Base-by-base conservation (phyloP, 192 early-diverging fungal genomes). In the Coemansia sp. region DNA sequence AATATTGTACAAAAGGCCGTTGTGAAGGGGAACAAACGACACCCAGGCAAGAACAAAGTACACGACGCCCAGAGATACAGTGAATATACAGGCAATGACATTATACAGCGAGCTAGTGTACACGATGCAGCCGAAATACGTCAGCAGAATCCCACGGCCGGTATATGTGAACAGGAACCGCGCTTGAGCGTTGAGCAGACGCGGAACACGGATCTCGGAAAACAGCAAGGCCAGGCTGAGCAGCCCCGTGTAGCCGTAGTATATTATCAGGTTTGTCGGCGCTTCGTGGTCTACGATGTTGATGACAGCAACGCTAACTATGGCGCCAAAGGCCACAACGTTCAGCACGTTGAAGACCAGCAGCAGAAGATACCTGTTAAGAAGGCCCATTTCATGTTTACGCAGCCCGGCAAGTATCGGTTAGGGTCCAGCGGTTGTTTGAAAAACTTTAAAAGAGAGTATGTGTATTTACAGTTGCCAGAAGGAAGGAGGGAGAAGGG, bases 81-180 rank as follows among this genome's bases (percentile, higher is more conserved):
- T 66, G 37, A 81, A 68, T 9, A 82, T 71, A 29, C 84, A 83
- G 0, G 76, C 78, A 17, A 82, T 62, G 42, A 84, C 77, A 60
- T 85, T 85, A 48, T 75, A 70, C 2, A 79, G 54, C 3, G 38
- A 60, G 59, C 50, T 55, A 3, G 74, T 62, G 38, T 85, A 75
- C 23, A 84, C 80, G 27, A 87, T 73, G 56, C 85, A 87, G 6
- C 84, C 85, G 65, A 87, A 85, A 50, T 84, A 87, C 1, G 84
- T 84, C 33, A 83, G 60, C 15, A 87, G 64, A 9, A 85, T 60
- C 22, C 85, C 85, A n/a, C 85, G 74, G 11, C 85, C 85, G 0
- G 81, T 69, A 62, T 84, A 84, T 15, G 81, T 82, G 57, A 79
- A 83, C 14, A 87, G 62, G 64, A 87, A 87, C 13, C 68, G 64